Evolutionary conservation across 331 rosid species (phyloP).

Genomic region (Phaseolus coccineus): DNA sequence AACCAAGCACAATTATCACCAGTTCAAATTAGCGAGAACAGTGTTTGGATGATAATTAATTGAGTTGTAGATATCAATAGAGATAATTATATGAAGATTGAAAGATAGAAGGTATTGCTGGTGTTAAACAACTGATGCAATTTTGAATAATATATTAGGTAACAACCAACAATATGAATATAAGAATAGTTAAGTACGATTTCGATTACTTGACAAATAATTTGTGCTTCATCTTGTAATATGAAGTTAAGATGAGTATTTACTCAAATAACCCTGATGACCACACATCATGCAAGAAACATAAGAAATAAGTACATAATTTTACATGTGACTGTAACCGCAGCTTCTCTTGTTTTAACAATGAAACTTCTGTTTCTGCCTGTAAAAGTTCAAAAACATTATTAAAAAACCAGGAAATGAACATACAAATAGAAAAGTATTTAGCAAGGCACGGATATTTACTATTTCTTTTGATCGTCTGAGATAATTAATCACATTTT

Average conservation of each 20-base stretch:
- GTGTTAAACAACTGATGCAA: constrained; percentile 11
- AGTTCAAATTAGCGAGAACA: neutral
- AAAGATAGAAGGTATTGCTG: neutral
- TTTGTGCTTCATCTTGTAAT: neutral
- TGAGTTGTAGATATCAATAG: neutral
- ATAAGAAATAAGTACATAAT: constrained; percentile 5
- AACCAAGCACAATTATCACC: neutral
- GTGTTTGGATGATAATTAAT: neutral
- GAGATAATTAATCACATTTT: constrained; percentile 81
- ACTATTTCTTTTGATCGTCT: constrained; percentile 93
- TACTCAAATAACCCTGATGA: neutral
- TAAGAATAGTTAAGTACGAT: neutral
- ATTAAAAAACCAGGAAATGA: constrained; percentile 1
- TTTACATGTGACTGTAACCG: constrained; percentile 87
- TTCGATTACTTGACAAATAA: neutral
- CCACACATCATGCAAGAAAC: neutral
- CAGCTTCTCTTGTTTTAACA: constrained; percentile 83
- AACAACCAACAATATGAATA: neutral
- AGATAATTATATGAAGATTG: neutral
- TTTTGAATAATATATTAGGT: neutral
- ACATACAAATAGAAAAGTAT: neutral
- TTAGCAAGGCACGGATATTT: constrained; percentile 35
- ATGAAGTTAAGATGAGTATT: neutral
- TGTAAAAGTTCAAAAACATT: constrained; percentile 50
- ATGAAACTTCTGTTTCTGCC: constrained; percentile 92